These are phyloP conservation scores for Rheum nobile DNA, from an alignment of 148 eudicot species.

Conservation along the genomic window DNA sequence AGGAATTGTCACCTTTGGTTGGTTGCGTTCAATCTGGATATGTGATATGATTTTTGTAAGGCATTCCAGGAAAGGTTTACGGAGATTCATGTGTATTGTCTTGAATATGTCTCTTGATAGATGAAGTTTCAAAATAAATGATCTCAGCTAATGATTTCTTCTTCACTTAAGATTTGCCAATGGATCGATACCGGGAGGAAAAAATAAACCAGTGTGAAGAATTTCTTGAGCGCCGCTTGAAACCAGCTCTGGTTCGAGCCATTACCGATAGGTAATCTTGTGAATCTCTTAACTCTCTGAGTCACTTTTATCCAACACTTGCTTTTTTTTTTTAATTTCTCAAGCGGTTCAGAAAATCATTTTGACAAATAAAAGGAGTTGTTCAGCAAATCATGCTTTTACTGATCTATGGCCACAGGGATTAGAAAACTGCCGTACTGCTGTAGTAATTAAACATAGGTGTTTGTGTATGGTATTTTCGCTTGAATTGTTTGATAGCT, in stretches of 20 bases:
- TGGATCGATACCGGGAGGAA: conserved; percentile 45
- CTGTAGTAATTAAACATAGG: not conserved
- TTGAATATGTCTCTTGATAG: not conserved
- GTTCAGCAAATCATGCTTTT: not conserved
- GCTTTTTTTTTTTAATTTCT: not conserved
- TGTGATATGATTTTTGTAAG: no score
- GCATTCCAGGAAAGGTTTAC: no score
- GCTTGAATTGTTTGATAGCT: no score
- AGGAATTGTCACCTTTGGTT: not conserved
- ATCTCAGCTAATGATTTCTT: not conserved
- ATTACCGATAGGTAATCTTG: conserved; percentile 59
- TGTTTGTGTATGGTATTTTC: not conserved
- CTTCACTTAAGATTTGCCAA: conserved; percentile 8
- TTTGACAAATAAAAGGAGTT: not conserved
- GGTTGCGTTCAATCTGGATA: no score
- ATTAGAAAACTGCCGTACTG: not conserved
- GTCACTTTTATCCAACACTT: not conserved
- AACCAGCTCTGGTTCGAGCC: conserved; percentile 76
- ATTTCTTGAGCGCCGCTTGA: conserved; percentile 65
- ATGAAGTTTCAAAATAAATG: not conserved
- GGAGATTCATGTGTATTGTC: not conserved
- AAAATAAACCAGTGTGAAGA: conserved; percentile 70
- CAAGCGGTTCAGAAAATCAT: no score
- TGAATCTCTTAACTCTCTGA: not conserved
- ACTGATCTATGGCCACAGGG: not conserved